A percentile compares a stretch with the other conserved stretches of the same genome.
phyloP scores from a whole-genome alignment of 495 filamentous ascomycete genomes.

The Xylaria castorea region DNA sequence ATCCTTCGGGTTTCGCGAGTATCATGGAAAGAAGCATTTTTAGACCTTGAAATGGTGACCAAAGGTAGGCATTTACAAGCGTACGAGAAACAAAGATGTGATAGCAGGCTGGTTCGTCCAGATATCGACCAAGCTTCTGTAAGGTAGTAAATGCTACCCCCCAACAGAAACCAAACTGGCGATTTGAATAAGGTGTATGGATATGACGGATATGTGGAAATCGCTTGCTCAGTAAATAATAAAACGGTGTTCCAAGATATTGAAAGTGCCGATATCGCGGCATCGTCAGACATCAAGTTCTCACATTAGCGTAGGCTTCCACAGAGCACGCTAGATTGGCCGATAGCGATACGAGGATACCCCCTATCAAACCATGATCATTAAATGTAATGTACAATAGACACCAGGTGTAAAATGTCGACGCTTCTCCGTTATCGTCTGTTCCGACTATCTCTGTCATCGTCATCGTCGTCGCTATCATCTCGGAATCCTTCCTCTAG shows the following conservation, averaged over 20 bases:
- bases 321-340: background rate
- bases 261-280: conserved; percentile 5
- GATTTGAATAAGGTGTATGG: background rate
- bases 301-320: conserved; percentile 3
- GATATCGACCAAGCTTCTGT: background rate
- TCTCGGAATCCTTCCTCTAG: conserved; percentile 84
- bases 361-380: background rate
- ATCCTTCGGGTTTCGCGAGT: conserved; percentile 5
- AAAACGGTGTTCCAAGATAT: background rate
- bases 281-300: background rate
- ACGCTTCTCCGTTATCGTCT: conserved; percentile 27
- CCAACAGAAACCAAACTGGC: background rate
- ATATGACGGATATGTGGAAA: background rate
- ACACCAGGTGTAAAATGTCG: background rate
- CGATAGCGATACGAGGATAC: background rate
- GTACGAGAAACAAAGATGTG: background rate
- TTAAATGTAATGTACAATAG: conserved; percentile 8
- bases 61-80: background rate
- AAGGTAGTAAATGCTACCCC: background rate
- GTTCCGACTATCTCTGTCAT: conserved; percentile 22
- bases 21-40: background rate
- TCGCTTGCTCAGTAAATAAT: background rate
- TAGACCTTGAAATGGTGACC: background rate
- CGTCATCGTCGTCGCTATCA: conserved; percentile 77
- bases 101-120: background rate